Conservation (phyloP, 441 rosid species). For the Pelargonium fulgidum region DNA sequence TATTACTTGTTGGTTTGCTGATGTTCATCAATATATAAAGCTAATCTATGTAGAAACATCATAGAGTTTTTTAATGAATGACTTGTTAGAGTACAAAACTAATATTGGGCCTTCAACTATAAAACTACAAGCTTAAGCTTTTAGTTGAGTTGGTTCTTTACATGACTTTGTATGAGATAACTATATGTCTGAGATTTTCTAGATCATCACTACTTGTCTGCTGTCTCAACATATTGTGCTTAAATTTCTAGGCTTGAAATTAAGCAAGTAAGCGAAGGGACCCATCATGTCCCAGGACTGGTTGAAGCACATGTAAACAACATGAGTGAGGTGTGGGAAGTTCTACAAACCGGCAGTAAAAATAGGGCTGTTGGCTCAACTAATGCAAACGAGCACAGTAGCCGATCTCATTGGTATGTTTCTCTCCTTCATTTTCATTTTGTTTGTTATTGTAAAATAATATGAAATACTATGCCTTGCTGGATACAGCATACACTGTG, state of each 20-base stretch:
- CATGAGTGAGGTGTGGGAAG: constrained; percentile 86
- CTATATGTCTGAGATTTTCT: no score
- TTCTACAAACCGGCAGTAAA: constrained; percentile 70
- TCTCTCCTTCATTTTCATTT: constrained; percentile 4
- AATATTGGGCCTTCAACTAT: no score
- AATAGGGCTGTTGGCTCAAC: constrained; percentile 89
- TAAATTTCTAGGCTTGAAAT: constrained; percentile 58
- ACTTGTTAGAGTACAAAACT: no score
- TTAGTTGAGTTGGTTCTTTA: no score
- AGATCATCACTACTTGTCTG: constrained; percentile 6
- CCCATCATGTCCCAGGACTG: constrained; percentile 80
- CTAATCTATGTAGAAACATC: no score
- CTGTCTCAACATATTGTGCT: constrained; percentile 8
- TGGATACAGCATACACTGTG: constrained; percentile 66
- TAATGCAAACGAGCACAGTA: constrained; percentile 84
- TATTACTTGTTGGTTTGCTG: no score
- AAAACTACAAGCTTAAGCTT: no score
- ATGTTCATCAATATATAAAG: no score
- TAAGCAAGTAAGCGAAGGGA: constrained; percentile 72
- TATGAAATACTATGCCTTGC: neutral
- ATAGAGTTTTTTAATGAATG: no score
- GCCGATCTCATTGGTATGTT: constrained; percentile 88
- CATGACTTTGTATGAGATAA: no score
- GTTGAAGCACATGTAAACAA: constrained; percentile 71
- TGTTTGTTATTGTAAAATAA: neutral